Percentiles rank a stretch among this genome's conserved stretches.
Evolutionary conservation across 305 asterid species (phyloP).

Genomic region (Lippia alba): DNA sequence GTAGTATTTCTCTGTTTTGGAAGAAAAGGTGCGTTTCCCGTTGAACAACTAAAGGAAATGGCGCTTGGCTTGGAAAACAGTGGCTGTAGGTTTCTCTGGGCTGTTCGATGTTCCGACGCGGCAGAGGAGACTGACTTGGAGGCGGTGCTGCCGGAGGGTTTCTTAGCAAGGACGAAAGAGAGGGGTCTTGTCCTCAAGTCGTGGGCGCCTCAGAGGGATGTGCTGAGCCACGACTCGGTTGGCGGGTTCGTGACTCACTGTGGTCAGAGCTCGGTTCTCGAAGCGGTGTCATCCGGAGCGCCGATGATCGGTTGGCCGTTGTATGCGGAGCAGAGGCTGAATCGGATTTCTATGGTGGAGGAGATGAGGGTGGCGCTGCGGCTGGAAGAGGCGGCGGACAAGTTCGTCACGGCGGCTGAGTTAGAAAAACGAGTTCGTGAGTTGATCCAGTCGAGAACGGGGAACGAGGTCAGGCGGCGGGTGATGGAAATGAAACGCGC

Average conservation of each 20-base stretch:
- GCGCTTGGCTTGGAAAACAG: constrained; percentile 54
- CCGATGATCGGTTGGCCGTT: constrained; percentile 57
- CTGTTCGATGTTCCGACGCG: constrained; percentile 37
- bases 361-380: constrained; percentile 49
- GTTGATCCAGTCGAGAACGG: constrained; percentile 44
- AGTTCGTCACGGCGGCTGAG: constrained; percentile 43
- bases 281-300: constrained; percentile 52
- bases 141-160: constrained; percentile 46
- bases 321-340: constrained; percentile 54
- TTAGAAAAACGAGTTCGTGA: constrained; percentile 44
- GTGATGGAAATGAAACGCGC: constrained; percentile 30
- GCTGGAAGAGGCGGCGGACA: constrained; percentile 33
- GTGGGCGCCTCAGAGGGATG: constrained; percentile 60
- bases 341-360: constrained; percentile 42
- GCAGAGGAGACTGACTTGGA: constrained; percentile 38
- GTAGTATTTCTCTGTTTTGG: constrained; percentile 61
- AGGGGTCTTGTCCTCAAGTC: constrained; percentile 42
- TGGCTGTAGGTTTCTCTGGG: constrained; percentile 54
- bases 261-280: constrained; percentile 55
- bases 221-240: constrained; percentile 50
- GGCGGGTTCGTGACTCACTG: constrained; percentile 71
- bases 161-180: constrained; percentile 42
- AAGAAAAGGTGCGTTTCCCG: constrained; percentile 45
- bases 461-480: constrained; percentile 32
- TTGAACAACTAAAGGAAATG: constrained; percentile 44